phyloP scores from a whole-genome alignment of 228 moss, liverwort and hornwort species.

The Sphagnum fallax region DNA sequence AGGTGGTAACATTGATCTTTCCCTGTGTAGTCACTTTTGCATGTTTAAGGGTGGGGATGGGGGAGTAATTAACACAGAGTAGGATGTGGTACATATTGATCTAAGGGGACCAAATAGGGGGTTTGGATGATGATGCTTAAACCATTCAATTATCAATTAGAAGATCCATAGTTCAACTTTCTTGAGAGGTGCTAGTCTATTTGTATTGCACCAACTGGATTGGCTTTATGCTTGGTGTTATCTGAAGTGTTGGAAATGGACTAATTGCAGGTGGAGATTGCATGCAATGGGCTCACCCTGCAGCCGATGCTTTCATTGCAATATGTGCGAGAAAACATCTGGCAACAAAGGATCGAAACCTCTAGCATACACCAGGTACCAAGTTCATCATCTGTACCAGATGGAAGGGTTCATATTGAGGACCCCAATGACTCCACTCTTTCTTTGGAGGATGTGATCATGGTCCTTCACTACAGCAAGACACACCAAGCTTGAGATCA shows the following conservation, averaged over 20 bases:
- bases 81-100: not conserved
- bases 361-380: not conserved
- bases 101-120: not conserved
- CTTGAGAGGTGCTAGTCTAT: not conserved
- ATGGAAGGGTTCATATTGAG: not conserved
- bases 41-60: not conserved
- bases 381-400: not conserved
- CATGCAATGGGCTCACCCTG: not conserved
- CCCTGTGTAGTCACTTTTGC: not conserved
- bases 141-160: not conserved
- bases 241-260: not conserved
- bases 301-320: not conserved
- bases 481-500: no score
- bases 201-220: not conserved
- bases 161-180: not conserved
- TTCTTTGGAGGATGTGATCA: not conserved
- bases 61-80: not conserved
- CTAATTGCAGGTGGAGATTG: not conserved
- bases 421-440: not conserved
- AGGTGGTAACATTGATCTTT: not conserved
- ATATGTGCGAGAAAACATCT: not conserved
- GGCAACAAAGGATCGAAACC: not conserved
- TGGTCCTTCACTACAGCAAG: not conserved
- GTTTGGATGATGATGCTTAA: no score
- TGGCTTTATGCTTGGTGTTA: not conserved